These are phyloP conservation scores for Excoecaria cochinchinensis DNA, from an alignment of 345 rosid genomes.

Conservation along the genomic window DNA sequence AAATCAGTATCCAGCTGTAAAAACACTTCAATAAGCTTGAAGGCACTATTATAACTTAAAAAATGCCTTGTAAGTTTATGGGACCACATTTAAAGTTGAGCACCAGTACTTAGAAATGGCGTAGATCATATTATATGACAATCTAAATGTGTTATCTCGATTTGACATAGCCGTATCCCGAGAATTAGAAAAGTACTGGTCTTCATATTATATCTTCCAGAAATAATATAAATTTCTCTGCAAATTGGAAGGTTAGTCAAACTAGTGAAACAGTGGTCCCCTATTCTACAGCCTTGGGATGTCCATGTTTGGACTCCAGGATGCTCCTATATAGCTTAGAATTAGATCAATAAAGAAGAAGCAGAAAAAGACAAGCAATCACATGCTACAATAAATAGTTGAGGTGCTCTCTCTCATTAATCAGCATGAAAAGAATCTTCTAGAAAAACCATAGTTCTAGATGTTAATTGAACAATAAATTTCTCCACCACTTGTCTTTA, in stretches of 20 bases:
- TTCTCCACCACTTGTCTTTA: slow-evolving; percentile 20
- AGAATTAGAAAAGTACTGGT: slow-evolving; percentile 10
- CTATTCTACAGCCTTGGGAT: slow-evolving; percentile 6
- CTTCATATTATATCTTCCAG: slow-evolving; percentile 11
- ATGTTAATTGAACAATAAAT: slow-evolving; percentile 2
- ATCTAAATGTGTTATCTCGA: slow-evolving; percentile 10
- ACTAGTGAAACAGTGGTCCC: slow-evolving; percentile 32
- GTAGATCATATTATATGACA: slow-evolving; percentile 12
- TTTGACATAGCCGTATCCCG: slow-evolving; percentile 8
- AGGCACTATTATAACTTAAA: slow-evolving; percentile 11
- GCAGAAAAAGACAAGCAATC: slow-evolving; percentile 6
- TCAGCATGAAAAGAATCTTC: slow-evolving; percentile 31
- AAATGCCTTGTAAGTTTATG: slow-evolving; percentile 9
- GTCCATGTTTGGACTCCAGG: neutral
- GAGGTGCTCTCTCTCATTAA: slow-evolving; percentile 8
- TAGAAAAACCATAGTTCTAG: slow-evolving; percentile 19
- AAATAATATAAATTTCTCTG: slow-evolving; percentile 11
- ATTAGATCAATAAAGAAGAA: slow-evolving; percentile 15
- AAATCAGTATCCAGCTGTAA: slow-evolving; percentile 7
- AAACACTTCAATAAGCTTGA: neutral
- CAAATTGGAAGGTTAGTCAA: slow-evolving; percentile 26
- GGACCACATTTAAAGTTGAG: slow-evolving; percentile 28
- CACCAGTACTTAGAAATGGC: slow-evolving; percentile 9
- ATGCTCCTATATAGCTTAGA: slow-evolving; percentile 4
- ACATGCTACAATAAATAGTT: neutral